Evolutionary conservation across 1,284 basidiomycete species (phyloP), one percentile per base, ranked within the genome.

Genomic region (Ustilago tritici): DNA sequence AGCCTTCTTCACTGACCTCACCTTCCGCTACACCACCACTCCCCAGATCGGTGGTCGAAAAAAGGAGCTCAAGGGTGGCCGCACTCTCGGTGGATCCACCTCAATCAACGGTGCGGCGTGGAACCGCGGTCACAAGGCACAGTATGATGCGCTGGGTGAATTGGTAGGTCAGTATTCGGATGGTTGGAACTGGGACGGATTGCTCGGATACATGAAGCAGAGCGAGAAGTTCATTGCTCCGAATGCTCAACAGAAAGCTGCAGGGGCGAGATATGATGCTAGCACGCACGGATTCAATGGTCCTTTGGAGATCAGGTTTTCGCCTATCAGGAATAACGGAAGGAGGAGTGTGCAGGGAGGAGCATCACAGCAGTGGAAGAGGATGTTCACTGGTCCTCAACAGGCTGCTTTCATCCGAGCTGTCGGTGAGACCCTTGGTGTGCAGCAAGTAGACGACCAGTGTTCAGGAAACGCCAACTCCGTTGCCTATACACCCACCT

Each of bases 91-190:
- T 35, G 91, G 91, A 1, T 88, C 88, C 54, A 88, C 89, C 40
- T 90, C 90, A 1, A 90, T 91, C 82, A 91, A 91, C 78, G 90
- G 90, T 35, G 90, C 87, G 11, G 86, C 88, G 10, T 91, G 90
- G 86, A 91, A 90, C 14, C 88, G 91, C 10, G 91, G 89, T 2
- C 80, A 89, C 32, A 87, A 87, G 28, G 89, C 88, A 0, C 91
- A 92, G 82, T 91, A 91, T 76, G 90, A 92, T 76, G 87, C 89
- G 0, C 89, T 89, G 87, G 88, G 88, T 0, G 82, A 82, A 1
- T 85, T 91, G n/a, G 87, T 91, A 1, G 89, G 89, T 64, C 86
- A 64, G 3, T 8, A 49, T 58, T 1, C n/a, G 0, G 35, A 23
- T 4, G 67, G 63, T 0, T 92, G 91, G 90, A 89, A 89, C 70